Percentiles rank a stretch among this genome's conserved stretches.
These are phyloP conservation scores for Hypoxylon fragiforme DNA, from an alignment of 495 filamentous ascomycete species.

Conservation along the genomic window DNA sequence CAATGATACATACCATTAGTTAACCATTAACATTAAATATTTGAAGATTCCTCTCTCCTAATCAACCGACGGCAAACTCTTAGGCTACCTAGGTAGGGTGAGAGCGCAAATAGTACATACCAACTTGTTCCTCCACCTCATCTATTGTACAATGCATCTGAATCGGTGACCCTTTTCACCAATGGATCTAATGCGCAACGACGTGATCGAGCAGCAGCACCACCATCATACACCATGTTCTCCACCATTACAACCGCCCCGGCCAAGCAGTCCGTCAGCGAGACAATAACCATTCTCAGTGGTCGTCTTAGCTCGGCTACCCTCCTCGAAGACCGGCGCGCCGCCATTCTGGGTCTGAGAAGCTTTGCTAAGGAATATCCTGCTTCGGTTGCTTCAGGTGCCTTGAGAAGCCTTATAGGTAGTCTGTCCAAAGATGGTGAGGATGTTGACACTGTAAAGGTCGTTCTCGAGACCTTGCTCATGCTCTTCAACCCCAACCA, in stretches of 20 bases:
- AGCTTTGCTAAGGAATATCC: conserved; percentile 97
- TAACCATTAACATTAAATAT: no score
- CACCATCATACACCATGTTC: conserved; percentile 64
- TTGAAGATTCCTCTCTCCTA: conserved; percentile 1
- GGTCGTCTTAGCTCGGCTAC: conserved; percentile 84
- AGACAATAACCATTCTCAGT: conserved; percentile 88
- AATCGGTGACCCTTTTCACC: conserved; percentile 32
- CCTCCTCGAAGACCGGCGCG: conserved; percentile 89
- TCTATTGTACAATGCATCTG: conserved; percentile 30
- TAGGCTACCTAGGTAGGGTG: background rate
- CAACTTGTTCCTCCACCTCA: background rate
- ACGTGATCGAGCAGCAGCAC: conserved; percentile 24
- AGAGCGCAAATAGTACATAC: conserved; percentile 3
- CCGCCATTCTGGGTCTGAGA: conserved; percentile 86
- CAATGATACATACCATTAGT: no score
- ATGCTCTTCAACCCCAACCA: conserved; percentile 76
- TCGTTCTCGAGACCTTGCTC: conserved; percentile 90
- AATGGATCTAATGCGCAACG: conserved; percentile 40
- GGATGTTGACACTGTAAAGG: conserved; percentile 95
- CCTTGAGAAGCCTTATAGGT: conserved; percentile 81
- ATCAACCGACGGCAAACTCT: no score
- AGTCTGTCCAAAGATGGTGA: conserved; percentile 85
- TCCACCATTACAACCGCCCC: conserved; percentile 83
- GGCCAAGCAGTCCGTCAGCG: conserved; percentile 92
- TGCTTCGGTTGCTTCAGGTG: conserved; percentile 92